Evolutionary conservation across 441 rosid species (phyloP).

Genomic region (Jatropha podagrica): DNA sequence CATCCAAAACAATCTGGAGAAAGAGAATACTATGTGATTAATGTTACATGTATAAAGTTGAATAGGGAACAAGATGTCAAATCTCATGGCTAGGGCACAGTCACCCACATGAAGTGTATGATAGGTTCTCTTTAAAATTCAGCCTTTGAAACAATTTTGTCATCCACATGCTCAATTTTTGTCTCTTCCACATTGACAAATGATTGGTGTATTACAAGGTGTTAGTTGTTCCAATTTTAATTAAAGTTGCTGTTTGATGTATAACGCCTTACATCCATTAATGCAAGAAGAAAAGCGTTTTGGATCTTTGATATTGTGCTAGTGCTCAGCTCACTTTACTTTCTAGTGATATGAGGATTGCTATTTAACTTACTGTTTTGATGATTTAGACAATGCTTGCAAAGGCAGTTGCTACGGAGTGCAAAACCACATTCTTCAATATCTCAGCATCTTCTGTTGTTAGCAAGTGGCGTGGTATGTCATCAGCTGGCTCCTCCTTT

Average conservation of each 20-base stretch:
- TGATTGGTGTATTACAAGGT: not conserved
- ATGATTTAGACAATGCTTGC: constrained; percentile 94
- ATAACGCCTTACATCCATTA: not conserved
- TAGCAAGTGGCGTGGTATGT: constrained; percentile 98
- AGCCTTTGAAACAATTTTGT: not conserved
- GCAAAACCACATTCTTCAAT: constrained; percentile 97
- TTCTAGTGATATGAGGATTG: constrained; percentile 1
- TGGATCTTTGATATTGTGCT: constrained; percentile 1
- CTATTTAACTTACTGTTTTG: constrained; percentile 10
- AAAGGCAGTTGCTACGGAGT: constrained; percentile 97
- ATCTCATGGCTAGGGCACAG: not conserved
- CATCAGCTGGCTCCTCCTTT: constrained; percentile 4
- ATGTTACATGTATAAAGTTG: not conserved
- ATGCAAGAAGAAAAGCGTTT: not conserved
- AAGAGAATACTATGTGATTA: not conserved
- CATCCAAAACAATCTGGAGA: not conserved
- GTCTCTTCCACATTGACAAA: not conserved
- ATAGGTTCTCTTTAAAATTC: not conserved
- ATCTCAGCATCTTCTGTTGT: constrained; percentile 98
- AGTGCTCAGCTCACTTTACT: constrained; percentile 8
- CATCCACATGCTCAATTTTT: not conserved
- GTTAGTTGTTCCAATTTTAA: not conserved
- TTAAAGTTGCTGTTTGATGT: not conserved
- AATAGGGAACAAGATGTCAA: not conserved
- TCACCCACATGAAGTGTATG: not conserved